These are phyloP conservation scores for Pseudogymnoascus sp. DNA, from an alignment of 2,329 filamentous ascomycete genomes.

Conservation along the genomic window DNA sequence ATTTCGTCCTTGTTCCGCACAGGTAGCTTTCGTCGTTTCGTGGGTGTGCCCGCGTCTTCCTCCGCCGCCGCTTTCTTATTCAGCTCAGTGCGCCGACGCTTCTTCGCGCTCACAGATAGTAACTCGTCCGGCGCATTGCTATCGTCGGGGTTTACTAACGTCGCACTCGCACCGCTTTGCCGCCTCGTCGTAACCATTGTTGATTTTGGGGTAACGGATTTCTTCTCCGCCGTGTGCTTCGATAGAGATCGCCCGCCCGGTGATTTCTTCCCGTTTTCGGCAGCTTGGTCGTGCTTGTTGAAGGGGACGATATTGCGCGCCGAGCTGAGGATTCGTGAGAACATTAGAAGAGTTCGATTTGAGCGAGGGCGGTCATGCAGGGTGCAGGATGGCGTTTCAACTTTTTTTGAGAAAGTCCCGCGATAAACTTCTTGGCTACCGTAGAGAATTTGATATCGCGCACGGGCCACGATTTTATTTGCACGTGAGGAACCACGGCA, in stretches of 20 bases:
- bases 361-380: constrained; percentile 3
- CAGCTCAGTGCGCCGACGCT: constrained; percentile 11
- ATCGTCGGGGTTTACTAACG: not conserved
- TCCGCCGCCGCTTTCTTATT: constrained; percentile 3
- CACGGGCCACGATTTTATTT: constrained; percentile 6
- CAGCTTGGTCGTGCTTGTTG: constrained; percentile 5
- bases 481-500: not conserved
- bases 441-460: constrained; percentile 6
- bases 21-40: constrained; percentile 23
- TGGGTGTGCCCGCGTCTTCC: constrained; percentile 10
- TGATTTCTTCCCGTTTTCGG: constrained; percentile 4
- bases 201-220: not conserved
- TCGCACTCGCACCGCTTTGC: not conserved
- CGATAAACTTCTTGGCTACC: not conserved
- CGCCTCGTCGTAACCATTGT: constrained; percentile 13
- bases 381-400: constrained; percentile 5
- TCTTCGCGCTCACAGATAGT: not conserved
- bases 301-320: constrained; percentile 11
- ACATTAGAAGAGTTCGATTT: constrained; percentile 10
- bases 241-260: not conserved
- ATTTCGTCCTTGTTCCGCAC: constrained; percentile 18
- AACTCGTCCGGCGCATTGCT: not conserved
- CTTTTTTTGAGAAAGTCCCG: constrained; percentile 1
- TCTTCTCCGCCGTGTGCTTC: not conserved
- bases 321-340: constrained; percentile 10